phyloP scores from a whole-genome alignment of 495 filamentous ascomycete genomes.

The Elaphomyces granulatus region DNA sequence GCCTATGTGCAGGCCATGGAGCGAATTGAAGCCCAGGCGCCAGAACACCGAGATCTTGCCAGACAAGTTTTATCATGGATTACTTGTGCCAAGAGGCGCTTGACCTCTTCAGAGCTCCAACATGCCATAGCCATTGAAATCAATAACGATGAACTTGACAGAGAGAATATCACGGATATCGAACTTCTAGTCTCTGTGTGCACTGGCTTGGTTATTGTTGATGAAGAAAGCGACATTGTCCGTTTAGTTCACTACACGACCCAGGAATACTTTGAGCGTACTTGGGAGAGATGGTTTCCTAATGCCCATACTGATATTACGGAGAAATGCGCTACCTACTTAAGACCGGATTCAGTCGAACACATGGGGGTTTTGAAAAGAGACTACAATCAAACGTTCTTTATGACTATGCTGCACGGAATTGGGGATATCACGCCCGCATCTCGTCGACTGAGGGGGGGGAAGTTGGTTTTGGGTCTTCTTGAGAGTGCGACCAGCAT shows the following conservation, averaged over 20 bases:
- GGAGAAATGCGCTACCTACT: conserved; percentile 11
- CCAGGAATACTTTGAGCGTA: conserved; percentile 20
- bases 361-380: neutral
- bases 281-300: conserved; percentile 11
- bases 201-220: conserved; percentile 21
- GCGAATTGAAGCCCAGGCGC: conserved; percentile 21
- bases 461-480: conserved; percentile 4
- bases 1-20: conserved; percentile 26
- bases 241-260: conserved; percentile 18
- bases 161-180: conserved; percentile 13
- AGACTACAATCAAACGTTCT: conserved; percentile 15
- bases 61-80: conserved; percentile 29
- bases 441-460: conserved; percentile 3
- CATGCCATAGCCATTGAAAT: conserved; percentile 23
- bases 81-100: conserved; percentile 10
- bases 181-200: conserved; percentile 18
- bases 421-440: conserved; percentile 27
- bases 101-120: conserved; percentile 14
- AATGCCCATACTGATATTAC: conserved; percentile 17
- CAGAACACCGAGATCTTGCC: conserved; percentile 15
- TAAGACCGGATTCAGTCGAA: conserved; percentile 7
- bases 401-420: conserved; percentile 26
- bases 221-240: conserved; percentile 18
- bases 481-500: conserved; percentile 5
- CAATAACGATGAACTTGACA: conserved; percentile 7